A percentile compares a stretch with the other conserved stretches of the same genome.
These are phyloP conservation scores for Lojkania enalia DNA, from an alignment of 2,329 filamentous ascomycete species.

Conservation along the genomic window DNA sequence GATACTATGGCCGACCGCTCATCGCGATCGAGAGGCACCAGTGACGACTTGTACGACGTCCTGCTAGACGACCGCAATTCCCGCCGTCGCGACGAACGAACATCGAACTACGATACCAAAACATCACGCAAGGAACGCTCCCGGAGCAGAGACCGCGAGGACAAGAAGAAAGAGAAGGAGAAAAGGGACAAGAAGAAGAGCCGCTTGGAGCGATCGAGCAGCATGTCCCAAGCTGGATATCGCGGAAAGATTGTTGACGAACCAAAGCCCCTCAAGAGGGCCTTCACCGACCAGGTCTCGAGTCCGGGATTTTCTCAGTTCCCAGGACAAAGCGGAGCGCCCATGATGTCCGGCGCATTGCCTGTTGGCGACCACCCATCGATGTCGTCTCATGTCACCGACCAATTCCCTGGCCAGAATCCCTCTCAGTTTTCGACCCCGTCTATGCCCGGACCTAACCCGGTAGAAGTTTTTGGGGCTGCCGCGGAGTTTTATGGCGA, in stretches of 20 bases:
- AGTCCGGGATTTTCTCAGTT: slow-evolving; percentile 40
- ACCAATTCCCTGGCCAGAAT: slow-evolving; percentile 64
- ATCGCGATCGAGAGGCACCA: slow-evolving; percentile 32
- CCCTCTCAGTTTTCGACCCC: slow-evolving; percentile 51
- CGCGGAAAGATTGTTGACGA: slow-evolving; percentile 37
- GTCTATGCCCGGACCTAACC: slow-evolving; percentile 46
- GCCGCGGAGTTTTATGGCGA: slow-evolving; percentile 67
- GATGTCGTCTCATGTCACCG: slow-evolving; percentile 54
- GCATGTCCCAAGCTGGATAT: slow-evolving; percentile 33
- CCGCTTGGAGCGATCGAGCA: slow-evolving; percentile 33
- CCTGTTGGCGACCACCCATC: slow-evolving; percentile 32
- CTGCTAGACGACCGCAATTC: slow-evolving; percentile 28
- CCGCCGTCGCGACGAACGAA: slow-evolving; percentile 31
- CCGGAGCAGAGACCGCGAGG: slow-evolving; percentile 37
- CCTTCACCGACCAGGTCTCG: slow-evolving; percentile 35
- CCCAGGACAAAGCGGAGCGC: slow-evolving; percentile 38
- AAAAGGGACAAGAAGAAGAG: slow-evolving; percentile 34
- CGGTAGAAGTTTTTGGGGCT: slow-evolving; percentile 51
- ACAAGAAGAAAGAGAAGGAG: slow-evolving; percentile 32
- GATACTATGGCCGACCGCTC: slow-evolving; percentile 30
- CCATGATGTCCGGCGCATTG: slow-evolving; percentile 41
- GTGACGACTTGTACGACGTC: slow-evolving; percentile 40
- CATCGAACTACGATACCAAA: slow-evolving; percentile 36
- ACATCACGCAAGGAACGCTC: slow-evolving; percentile 32
- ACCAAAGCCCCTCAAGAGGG: slow-evolving; percentile 24